A percentile compares a stretch with the other conserved stretches of the same genome.
phyloP scores from a whole-genome alignment of 2,329 filamentous ascomycete genomes.

The Fusarium xyrophilum region DNA sequence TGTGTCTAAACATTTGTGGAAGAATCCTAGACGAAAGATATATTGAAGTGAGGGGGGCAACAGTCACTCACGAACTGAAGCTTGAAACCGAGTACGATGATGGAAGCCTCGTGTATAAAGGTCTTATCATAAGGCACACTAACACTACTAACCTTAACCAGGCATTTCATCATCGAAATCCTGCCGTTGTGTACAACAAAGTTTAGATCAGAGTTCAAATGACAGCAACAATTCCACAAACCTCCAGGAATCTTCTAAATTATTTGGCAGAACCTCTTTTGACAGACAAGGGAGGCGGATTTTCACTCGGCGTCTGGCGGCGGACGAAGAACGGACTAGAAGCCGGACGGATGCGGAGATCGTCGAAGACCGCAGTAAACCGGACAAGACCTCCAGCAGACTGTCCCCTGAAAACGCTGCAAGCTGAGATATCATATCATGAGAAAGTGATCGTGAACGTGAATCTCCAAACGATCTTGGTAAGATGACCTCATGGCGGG shows the following conservation, averaged over 20 bases:
- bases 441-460: neutral
- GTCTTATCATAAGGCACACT: neutral
- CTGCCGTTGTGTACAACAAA: neutral
- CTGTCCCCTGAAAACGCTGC: neutral
- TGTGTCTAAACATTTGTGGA: fast-evolving
- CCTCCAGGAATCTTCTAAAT: neutral
- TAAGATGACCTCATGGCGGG: neutral
- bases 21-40: neutral
- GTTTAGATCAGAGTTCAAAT: neutral
- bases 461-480: neutral
- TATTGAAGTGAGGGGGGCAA: too few species aligned
- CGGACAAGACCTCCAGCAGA: neutral
- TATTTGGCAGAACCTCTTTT: neutral
- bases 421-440: neutral
- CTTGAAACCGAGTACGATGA: neutral
- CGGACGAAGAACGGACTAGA: neutral
- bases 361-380: neutral
- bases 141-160: neutral
- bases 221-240: neutral
- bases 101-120: neutral
- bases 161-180: neutral
- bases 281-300: neutral
- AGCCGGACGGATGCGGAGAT: neutral
- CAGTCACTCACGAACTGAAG: too few species aligned
- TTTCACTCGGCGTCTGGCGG: neutral